phyloP scores from a whole-genome alignment of 176 grass and related monocot genomes.

The Rhipidocladum racemiflorum region DNA sequence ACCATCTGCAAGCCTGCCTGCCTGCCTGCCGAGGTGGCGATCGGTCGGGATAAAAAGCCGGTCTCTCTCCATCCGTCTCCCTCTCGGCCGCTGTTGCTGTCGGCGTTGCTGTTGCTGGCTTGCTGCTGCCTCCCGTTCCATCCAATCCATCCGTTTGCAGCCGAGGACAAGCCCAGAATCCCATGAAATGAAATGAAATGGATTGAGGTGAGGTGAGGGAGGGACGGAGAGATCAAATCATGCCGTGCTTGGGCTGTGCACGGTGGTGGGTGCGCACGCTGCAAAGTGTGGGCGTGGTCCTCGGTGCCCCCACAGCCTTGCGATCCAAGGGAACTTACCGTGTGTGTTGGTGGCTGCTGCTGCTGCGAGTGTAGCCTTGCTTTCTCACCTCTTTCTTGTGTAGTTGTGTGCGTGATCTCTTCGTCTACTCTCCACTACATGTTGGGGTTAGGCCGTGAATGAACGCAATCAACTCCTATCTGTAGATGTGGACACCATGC shows the following conservation, averaged over 20 bases:
- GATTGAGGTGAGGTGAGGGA: neutral
- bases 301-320: neutral
- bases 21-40: neutral
- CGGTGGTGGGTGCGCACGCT: neutral
- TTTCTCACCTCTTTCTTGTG: neutral
- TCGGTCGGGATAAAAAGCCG: neutral
- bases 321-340: neutral
- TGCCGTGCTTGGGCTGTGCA: neutral
- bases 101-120: neutral
- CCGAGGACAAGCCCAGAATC: constrained; percentile 26
- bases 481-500: neutral
- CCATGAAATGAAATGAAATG: neutral
- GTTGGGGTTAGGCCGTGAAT: neutral
- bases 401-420: neutral
- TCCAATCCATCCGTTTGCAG: constrained; percentile 20
- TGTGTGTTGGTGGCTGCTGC: neutral
- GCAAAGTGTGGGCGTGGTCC: neutral
- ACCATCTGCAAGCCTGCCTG: neutral
- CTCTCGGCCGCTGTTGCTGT: neutral
- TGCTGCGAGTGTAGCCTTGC: neutral
- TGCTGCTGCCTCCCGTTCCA: neutral
- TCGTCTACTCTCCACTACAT: neutral
- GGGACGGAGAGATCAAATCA: neutral
- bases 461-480: neutral
- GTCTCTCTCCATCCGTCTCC: neutral